Base-by-base conservation (phyloP, 1,139 yeast species). In the Candida sp. region DNA sequence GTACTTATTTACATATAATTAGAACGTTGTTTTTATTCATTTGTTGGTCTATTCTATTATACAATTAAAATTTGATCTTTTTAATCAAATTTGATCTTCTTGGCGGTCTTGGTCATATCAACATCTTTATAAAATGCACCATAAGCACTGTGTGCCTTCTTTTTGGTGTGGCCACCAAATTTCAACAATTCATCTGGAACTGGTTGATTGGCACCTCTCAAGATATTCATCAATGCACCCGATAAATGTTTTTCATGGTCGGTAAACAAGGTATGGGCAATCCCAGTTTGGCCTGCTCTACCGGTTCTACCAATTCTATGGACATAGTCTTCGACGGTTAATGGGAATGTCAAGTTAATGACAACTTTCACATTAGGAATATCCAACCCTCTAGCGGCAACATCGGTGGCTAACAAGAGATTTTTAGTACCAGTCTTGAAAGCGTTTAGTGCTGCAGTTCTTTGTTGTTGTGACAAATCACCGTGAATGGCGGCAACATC, bases 281-380 rank as follows among this genome's bases (percentile, higher is more conserved):
- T 81, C 58, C 99, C 99, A 2, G 90, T 75, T 66, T 87, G 89
- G 37, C 99, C 99, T 12, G 99, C 99, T 71, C 99, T 84, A 49
- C 99, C 99, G 15, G 99, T 93, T 76, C 99, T 85, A 53, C 99
- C 99, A 55, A 93, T 93, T 70, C 99, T 82, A 66, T 93, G 99
- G 40, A 93, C 99, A 59, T 93, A 93, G 68, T 95, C 99, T 68
- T 93, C 99, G 21, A 89, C 95, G 0, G 99, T 93, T 57, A 95
- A 78, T 41, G 99, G 99, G 83, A 93, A 93, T 3, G 99, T 93
- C 65, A 95, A 75, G 65, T 93, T 93, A 63, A 93, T 90, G 40
- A 93, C 99, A 27, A 90, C 88, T 66, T 91, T 93, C 52, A 93
- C 99, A 55, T 95, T 89, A 41, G 99, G 99, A 55, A 93, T 93